Percentiles rank a stretch among this genome's conserved stretches.
Conservation (phyloP, 106 monocot genomes). For the Agapanthus africanus region DNA sequence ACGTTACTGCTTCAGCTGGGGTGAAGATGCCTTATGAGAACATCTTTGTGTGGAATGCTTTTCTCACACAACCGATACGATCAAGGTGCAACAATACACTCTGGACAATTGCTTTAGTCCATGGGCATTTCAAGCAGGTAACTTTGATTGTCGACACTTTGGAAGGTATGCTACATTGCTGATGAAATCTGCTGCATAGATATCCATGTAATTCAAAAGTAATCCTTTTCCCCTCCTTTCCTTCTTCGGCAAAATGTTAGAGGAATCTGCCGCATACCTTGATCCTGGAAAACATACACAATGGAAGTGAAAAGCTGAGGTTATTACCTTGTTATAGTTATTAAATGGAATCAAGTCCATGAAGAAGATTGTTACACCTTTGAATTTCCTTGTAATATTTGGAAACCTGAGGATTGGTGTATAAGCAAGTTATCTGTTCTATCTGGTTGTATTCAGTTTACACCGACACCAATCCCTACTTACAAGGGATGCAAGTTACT, state of each 20-base stretch:
- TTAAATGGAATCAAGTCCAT: not conserved
- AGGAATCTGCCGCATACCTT: not conserved
- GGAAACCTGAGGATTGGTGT: no score
- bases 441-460: no score
- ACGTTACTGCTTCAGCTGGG: constrained; percentile 33
- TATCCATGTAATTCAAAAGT: not conserved
- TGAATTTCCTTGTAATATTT: not conserved
- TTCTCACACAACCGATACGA: constrained; percentile 78
- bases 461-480: not conserved
- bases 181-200: not conserved
- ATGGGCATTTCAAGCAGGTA: constrained; percentile 92
- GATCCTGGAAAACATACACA: not conserved
- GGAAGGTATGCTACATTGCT: not conserved
- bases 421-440: no score
- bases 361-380: not conserved
- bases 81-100: constrained; percentile 79
- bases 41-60: constrained; percentile 96
- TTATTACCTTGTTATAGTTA: not conserved
- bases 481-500: not conserved
- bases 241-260: not conserved
- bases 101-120: constrained; percentile 94
- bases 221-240: not conserved
- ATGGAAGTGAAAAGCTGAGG: not conserved
- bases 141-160: not conserved
- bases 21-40: constrained; percentile 81